Conservation (phyloP, 2,329 filamentous ascomycete genomes). For the Ophiostoma sp. region DNA sequence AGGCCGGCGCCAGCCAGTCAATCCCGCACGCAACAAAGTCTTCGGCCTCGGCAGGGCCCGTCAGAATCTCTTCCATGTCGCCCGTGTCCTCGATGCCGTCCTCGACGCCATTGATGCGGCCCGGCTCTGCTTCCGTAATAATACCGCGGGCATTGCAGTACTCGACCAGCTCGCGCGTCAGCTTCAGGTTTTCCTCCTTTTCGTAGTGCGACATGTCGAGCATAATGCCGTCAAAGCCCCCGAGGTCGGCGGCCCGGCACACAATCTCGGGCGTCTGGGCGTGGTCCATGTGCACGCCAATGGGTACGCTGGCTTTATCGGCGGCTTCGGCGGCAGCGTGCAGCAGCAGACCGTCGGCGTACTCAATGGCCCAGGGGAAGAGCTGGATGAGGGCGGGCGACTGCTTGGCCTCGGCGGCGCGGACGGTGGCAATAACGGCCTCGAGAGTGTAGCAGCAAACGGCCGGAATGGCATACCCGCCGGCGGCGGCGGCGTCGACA, state of each 20-base stretch:
- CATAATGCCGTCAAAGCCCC: conserved; percentile 70
- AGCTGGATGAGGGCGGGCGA: conserved; percentile 71
- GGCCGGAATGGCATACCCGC: conserved; percentile 59
- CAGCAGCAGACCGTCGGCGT: conserved; percentile 58
- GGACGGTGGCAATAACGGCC: conserved; percentile 55
- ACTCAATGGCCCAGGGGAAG: conserved; percentile 72
- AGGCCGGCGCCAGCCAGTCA: conserved; percentile 72
- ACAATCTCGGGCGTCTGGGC: conserved; percentile 64
- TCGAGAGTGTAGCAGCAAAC: conserved; percentile 54
- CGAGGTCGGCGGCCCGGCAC: conserved; percentile 56
- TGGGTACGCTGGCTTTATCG: conserved; percentile 56
- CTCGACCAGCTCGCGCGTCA: conserved; percentile 61
- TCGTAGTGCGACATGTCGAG: conserved; percentile 72
- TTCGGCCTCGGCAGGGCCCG: conserved; percentile 66
- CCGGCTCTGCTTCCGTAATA: conserved; percentile 67
- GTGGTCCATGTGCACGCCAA: conserved; percentile 67
- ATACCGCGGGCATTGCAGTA: conserved; percentile 66
- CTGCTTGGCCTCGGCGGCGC: conserved; percentile 65
- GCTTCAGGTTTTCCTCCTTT: conserved; percentile 63
- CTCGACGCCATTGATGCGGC: conserved; percentile 59
- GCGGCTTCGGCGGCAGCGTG: conserved; percentile 57
- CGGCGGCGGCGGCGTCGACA: conserved; percentile 55
- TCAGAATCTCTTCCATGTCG: conserved; percentile 54
- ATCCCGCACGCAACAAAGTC: conserved; percentile 72
- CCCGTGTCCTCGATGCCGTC: conserved; percentile 67